These are phyloP conservation scores for Scenedesmus sp. DNA, from an alignment of 163 green algal genomes.

Conservation along the genomic window DNA sequence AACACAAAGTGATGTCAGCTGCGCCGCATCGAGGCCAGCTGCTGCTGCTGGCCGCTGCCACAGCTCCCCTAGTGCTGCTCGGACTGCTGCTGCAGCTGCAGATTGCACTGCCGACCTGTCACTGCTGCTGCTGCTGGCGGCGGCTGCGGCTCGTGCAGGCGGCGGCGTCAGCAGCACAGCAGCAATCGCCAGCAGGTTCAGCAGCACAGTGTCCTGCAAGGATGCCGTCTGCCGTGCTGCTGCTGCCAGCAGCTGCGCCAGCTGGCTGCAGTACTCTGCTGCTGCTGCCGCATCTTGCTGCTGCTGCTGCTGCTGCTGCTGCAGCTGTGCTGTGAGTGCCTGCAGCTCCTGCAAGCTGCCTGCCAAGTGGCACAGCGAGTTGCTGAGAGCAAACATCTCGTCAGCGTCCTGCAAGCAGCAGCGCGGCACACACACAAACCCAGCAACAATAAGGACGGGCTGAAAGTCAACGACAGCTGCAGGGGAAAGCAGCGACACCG, in stretches of 20 bases:
- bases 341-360: conserved; percentile 45
- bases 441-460: neutral
- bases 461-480: neutral
- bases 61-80: neutral
- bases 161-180: conserved; percentile 10
- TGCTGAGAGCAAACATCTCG: conserved; percentile 8
- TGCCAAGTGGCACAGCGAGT: conserved; percentile 32
- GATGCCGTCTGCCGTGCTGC: neutral
- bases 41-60: conserved; percentile 33
- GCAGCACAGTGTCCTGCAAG: conserved; percentile 16
- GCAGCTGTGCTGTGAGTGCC: conserved; percentile 16
- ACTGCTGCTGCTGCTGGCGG: neutral
- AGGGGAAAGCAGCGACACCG: too few relatives aligned
- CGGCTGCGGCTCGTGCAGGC: neutral
- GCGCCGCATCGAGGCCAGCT: neutral
- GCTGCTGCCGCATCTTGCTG: conserved; percentile 9
- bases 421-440: neutral
- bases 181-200: conserved; percentile 36
- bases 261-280: conserved; percentile 14
- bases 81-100: conserved; percentile 29
- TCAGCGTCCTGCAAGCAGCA: conserved; percentile 28
- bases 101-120: neutral
- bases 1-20: conserved; percentile 36
- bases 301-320: conserved; percentile 24
- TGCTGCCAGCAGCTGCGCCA: conserved; percentile 20